These are phyloP conservation scores for Elaeis guineensis DNA, from an alignment of 176 grass and related monocot species.

Conservation along the genomic window DNA sequence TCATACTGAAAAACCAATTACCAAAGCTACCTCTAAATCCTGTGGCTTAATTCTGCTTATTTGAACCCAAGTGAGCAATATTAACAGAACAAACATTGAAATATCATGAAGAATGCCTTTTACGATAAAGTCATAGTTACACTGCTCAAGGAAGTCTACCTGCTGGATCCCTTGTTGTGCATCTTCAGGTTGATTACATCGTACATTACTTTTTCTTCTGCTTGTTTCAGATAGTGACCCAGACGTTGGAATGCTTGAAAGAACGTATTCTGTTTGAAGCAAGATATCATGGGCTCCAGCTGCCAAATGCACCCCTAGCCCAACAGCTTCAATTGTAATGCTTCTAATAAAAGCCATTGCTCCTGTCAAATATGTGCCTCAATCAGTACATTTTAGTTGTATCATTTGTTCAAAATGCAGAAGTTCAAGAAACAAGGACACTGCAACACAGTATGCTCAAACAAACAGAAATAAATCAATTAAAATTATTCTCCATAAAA, in stretches of 20 bases:
- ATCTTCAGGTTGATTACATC: slow-evolving; percentile 75
- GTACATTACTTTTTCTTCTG: slow-evolving; percentile 53
- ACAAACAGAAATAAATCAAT: too few relatives aligned
- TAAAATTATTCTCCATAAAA: too few relatives aligned
- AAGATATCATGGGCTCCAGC: slow-evolving; percentile 89
- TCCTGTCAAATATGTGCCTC: slow-evolving; percentile 36
- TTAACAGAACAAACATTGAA: slow-evolving; percentile 3
- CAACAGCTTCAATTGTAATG: slow-evolving; percentile 83
- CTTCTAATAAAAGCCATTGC: slow-evolving; percentile 88
- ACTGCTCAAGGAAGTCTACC: slow-evolving; percentile 30
- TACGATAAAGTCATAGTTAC: slow-evolving; percentile 2
- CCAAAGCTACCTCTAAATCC: too few relatives aligned
- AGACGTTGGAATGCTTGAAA: slow-evolving; percentile 47
- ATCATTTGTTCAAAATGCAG: too few relatives aligned
- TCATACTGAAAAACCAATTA: too few relatives aligned
- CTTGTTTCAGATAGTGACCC: slow-evolving; percentile 36
- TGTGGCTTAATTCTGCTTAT: too few relatives aligned
- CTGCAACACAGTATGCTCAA: too few relatives aligned
- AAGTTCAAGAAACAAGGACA: too few relatives aligned
- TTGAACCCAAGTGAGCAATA: too few relatives aligned
- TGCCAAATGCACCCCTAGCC: slow-evolving; percentile 88
- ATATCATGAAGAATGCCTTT: neutral
- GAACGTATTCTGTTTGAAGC: slow-evolving; percentile 64
- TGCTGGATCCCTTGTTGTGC: slow-evolving; percentile 87
- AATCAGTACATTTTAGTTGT: slow-evolving; percentile 1